phyloP scores from a whole-genome alignment of 257 asterid genomes.

The Primulina tabacum region DNA sequence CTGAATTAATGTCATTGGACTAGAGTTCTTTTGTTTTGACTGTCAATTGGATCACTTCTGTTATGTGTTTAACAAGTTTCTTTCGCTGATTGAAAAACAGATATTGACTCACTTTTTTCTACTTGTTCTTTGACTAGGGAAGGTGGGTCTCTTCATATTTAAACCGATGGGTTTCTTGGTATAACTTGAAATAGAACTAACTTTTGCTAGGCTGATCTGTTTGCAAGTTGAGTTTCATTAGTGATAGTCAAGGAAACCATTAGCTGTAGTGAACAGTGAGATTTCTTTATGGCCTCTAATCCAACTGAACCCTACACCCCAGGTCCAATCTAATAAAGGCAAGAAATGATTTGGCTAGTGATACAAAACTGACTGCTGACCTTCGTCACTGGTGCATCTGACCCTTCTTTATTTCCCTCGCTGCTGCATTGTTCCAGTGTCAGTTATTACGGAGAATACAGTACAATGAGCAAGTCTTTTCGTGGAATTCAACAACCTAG shows the following conservation, averaged over 20 bases:
- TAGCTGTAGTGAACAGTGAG: background rate
- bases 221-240: background rate
- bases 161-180: background rate
- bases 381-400: background rate
- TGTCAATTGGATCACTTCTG: constrained; percentile 4
- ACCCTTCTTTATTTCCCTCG: background rate
- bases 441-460: background rate
- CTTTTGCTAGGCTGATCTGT: background rate
- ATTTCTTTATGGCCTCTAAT: background rate
- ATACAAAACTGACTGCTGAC: background rate
- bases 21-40: background rate
- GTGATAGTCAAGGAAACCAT: background rate
- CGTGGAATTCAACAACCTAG: too few relatives aligned
- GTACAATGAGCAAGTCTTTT: too few relatives aligned
- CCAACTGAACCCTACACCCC: background rate
- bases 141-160: background rate
- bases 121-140: background rate
- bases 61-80: constrained; percentile 12
- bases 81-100: background rate
- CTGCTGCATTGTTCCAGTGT: too few relatives aligned
- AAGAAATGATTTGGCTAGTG: background rate
- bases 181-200: constrained; percentile 20
- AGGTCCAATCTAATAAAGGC: background rate
- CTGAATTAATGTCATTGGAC: constrained; percentile 12
- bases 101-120: background rate